Evolutionary conservation across 2,329 filamentous ascomycete genomes (phyloP).

Genomic region (Rasamsonia emersonii): DNA sequence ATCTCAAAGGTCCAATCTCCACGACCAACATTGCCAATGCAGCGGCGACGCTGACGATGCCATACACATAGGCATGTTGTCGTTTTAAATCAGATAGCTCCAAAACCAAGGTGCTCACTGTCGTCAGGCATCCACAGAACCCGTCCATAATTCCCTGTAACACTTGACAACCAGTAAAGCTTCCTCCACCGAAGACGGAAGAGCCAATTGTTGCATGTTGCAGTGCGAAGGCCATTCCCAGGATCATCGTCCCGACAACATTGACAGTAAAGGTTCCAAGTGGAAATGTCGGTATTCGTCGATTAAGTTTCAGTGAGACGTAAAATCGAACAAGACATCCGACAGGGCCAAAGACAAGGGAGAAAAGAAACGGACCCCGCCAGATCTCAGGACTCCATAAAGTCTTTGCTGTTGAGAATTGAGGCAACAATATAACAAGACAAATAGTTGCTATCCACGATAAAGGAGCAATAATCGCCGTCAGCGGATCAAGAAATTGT

Average conservation of each 20-base stretch:
- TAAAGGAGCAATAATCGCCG: conserved; percentile 58
- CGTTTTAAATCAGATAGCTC: conserved; percentile 46
- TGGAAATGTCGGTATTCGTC: conserved; percentile 58
- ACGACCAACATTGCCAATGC: conserved; percentile 42
- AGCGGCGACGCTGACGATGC: conserved; percentile 36
- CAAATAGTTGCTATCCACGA: conserved; percentile 71
- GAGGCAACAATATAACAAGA: conserved; percentile 62
- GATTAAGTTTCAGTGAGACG: conserved; percentile 61
- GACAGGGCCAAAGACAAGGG: conserved; percentile 71
- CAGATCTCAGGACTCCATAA: conserved; percentile 45
- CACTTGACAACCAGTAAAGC: conserved; percentile 52
- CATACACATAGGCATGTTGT: conserved; percentile 55
- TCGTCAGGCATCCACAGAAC: conserved; percentile 59
- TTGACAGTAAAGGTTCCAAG: conserved; percentile 81
- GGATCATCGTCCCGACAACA: conserved; percentile 63
- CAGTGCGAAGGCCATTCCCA: conserved; percentile 71
- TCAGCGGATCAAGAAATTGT: conserved; percentile 53
- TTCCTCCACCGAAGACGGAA: conserved; percentile 15
- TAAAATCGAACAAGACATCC: conserved; percentile 73
- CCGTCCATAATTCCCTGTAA: conserved; percentile 59
- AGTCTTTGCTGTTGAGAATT: conserved; percentile 26
- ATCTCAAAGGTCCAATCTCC: conserved; percentile 49
- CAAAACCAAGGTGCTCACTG: conserved; percentile 58
- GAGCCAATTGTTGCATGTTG: conserved; percentile 49
- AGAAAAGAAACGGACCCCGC: conserved; percentile 67